Evolutionary conservation across 495 filamentous ascomycete genomes (phyloP), one percentile per base, ranked within the genome.

Genomic region (Penicillium alfredii): DNA sequence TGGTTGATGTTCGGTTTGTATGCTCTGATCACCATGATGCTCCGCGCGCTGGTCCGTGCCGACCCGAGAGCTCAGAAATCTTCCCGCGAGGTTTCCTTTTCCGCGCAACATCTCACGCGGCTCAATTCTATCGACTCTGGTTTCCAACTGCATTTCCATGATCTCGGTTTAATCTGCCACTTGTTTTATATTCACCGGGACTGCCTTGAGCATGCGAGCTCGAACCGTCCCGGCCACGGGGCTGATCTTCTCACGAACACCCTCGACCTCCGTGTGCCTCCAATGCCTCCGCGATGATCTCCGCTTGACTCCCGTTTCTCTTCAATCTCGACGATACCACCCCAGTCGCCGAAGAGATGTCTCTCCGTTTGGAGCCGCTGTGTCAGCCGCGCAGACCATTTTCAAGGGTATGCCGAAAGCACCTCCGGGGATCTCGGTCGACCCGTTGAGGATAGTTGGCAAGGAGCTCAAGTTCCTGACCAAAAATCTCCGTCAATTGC

Each of bases 391-490:
- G 15, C 81, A 86, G 40, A 78, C 82, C 52, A 72, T 88, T 47
- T 81, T 93, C 54, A 83, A 84, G 57, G 81, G 77, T 20, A 60
- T 82, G 62, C 78, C 60, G 49, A 80, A 60, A 64, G 73, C 56
- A 46, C 69, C 51, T 55, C 61, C 58, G 49, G 77, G 77, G 38
- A 65, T 85, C 47, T 77, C 76, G 19, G 76, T 86, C 44, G 84
- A 87, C 53, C 83, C 83, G 15, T 71, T 87, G 45, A 73, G 82
- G 22, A 86, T 86, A 21, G 85, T 96, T 13, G 88, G 84, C 33
- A 94, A 93, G 64, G 89, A 96, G 65, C 82, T 96, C 77, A 94
- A 93, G 62, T 92, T 89, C 50, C 63, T 94, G 56, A 93, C 78
- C 11, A 85, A 84, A 33, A 93, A 94, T 54, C 92, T 94, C 54